phyloP scores from a whole-genome alignment of 2,329 filamentous ascomycete genomes.

The Ophiostoma perfectum region DNA sequence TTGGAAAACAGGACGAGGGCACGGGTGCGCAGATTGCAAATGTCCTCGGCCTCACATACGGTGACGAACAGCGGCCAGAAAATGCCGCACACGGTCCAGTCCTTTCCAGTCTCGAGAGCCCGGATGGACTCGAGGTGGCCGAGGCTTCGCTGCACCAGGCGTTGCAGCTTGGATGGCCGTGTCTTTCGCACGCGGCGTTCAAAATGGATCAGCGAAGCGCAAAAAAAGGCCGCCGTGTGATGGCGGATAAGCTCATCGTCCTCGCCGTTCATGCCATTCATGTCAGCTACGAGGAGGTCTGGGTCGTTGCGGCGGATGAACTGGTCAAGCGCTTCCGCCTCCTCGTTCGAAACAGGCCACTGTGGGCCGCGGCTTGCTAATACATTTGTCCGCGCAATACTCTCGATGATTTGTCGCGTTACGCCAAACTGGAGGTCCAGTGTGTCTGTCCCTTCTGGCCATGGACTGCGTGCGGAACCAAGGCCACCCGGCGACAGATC shows the following conservation, averaged over 20 bases:
- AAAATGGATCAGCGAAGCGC: slow-evolving; percentile 10
- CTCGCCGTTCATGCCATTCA: background rate
- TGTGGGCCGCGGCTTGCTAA: background rate
- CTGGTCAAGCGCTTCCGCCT: background rate
- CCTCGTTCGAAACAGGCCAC: background rate
- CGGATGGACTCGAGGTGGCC: slow-evolving; percentile 2
- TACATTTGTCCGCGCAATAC: background rate
- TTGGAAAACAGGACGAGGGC: slow-evolving; percentile 12
- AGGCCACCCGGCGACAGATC: too few species aligned
- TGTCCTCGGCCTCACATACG: slow-evolving; percentile 8
- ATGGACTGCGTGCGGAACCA: too few species aligned
- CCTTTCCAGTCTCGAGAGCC: background rate
- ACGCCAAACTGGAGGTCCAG: slow-evolving; percentile 1
- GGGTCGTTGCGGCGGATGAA: slow-evolving; percentile 10
- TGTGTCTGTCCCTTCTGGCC: too few species aligned
- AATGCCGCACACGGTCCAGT: slow-evolving; percentile 5
- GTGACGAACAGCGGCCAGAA: background rate
- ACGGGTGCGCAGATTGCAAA: slow-evolving; percentile 1
- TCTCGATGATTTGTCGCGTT: background rate
- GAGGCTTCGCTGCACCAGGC: slow-evolving; percentile 13
- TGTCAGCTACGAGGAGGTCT: background rate
- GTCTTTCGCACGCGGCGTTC: slow-evolving; percentile 14
- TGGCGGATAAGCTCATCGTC: slow-evolving; percentile 1
- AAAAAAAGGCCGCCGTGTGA: slow-evolving; percentile 10
- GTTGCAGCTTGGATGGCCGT: slow-evolving; percentile 6